Base-by-base conservation (phyloP, 2,329 filamentous ascomycete genomes). In the Penicillium sclerotiorum region DNA sequence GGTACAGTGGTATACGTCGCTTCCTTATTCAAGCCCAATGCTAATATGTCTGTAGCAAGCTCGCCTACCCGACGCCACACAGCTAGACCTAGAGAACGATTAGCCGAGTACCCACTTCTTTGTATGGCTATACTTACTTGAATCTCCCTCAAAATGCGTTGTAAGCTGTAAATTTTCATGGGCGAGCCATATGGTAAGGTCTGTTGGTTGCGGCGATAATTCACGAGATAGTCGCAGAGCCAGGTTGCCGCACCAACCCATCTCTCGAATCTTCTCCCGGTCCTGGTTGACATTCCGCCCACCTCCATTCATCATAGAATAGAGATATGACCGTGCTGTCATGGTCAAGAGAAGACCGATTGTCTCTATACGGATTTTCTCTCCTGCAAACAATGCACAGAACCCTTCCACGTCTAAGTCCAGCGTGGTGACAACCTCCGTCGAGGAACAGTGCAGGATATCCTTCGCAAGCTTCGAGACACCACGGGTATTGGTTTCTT, bases 61-160 rank as follows among this genome's bases (percentile, higher is more conserved):
- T 55, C 55, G 13, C 55, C 45, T 17, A 57, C 37, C n/a, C 44
- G 30, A n/a, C 55, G 52, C 52, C 55, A 55, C 3, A 52, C 55
- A 38, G 27, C 17, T 6, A 57, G 45, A 18, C 55, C 55, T 57
- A 18, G 32, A 32, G n/a, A n/a, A n/a, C n/a, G n/a, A 8, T 12
- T 17, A 38, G 12, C 4, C 55, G 32, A 54, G 23, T 42, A 38
- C 17, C 18, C 8, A 40, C 12, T 17, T 7, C n/a, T 30, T 18
- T 13, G 17, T 5, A 35, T 39, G 12, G 7, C 7, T 38, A 36
- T 12, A 47, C 55, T 55, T 28, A 57, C 55, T 55, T 11, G 55
- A 45, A 35, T 57, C 55, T 27, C 53, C 56, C 36, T 53, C 56
- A 36, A 58, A 21, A 3, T 45, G 38, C 25, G 53, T 47, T 18